Evolutionary conservation across 2,329 filamentous ascomycete genomes (phyloP), one percentile per base, ranked within the genome.

Genomic region (Ampelomyces quisqualis): DNA sequence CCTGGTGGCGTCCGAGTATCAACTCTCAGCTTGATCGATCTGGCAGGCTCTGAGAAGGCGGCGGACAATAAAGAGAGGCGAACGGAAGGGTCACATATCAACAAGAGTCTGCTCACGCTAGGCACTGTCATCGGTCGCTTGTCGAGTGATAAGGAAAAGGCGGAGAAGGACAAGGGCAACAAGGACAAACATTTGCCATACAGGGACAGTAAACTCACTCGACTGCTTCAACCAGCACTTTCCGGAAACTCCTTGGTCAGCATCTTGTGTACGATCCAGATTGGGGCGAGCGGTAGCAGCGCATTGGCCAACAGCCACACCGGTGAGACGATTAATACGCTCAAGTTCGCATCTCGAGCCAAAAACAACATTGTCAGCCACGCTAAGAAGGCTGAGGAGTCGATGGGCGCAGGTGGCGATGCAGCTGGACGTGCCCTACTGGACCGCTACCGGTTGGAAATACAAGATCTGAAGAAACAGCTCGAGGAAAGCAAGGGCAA

Each of bases 281-380:
- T 94, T 31, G 88, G 88, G n/a, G 77, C 86, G 1, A 79, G 81
- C 9, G 85, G 86, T 15, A 90, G 82, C 57, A 76, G 80, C 7
- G 86, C 88, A 1, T 72, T 82, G 3, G 79, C 84, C 14, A 85
- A 81, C 55, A 87, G 78, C 15, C 88, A 96, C 59, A 88, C 86
- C 0, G 80, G 81, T 13, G 93, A 98, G 70, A 97, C 91, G 0
- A 73, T 98, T 40, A 98, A 95, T 65, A 98, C 93, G 0, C 75
- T 98, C 47, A 98, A 97, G 60, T 98, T 98, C 64, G 93, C 93
- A 2, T 93, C 90, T 8, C 81, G 93, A 58, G 93, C 93, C 30
- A 96, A 95, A 77, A 98, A 98, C 70, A 98, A 86, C 64, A 95
- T 98, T 60, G 85, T 97, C 63, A 96, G 90, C 57, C 90, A 97